A percentile compares a stretch with the other conserved stretches of the same genome.
phyloP scores from a whole-genome alignment of 1,139 yeast species.

The Yamadazyma dendronema region DNA sequence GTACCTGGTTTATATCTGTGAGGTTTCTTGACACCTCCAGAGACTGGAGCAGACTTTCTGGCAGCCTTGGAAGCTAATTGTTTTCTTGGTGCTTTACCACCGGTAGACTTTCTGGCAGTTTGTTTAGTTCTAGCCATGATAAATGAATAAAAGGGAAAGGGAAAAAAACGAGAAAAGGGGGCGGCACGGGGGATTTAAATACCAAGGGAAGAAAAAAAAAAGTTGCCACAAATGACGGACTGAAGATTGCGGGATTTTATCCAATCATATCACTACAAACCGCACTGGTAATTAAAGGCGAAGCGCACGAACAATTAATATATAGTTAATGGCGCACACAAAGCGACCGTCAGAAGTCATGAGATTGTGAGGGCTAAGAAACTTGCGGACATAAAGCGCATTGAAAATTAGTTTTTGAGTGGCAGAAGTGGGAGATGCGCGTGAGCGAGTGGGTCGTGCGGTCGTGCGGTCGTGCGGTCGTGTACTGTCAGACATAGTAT shows the following conservation, averaged over 20 bases:
- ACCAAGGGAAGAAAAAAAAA: neutral
- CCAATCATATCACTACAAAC: too few relatives aligned
- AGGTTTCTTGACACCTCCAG: conserved; percentile 54
- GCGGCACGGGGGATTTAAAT: neutral
- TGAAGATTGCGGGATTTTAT: neutral
- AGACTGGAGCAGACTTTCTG: conserved; percentile 52
- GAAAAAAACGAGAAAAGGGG: conserved; percentile 8
- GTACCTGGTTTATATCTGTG: conserved; percentile 59
- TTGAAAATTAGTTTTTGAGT: too few relatives aligned
- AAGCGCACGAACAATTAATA: too few relatives aligned
- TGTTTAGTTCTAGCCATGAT: conserved; percentile 53
- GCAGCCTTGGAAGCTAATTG: conserved; percentile 55
- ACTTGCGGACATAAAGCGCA: too few relatives aligned
- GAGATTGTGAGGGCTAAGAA: too few relatives aligned
- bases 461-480: too few relatives aligned
- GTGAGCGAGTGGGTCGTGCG: too few relatives aligned
- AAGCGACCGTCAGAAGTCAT: too few relatives aligned
- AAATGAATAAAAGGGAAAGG: conserved; percentile 7
- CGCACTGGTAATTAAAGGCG: too few relatives aligned
- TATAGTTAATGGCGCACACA: neutral
- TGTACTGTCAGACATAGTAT: too few relatives aligned
- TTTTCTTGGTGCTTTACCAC: conserved; percentile 56
- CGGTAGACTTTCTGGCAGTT: conserved; percentile 55
- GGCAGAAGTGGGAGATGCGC: too few relatives aligned
- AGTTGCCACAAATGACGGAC: conserved; percentile 1